These are phyloP conservation scores for Allantophomopsis lycopodina DNA, from an alignment of 2,329 filamentous ascomycete species.

Conservation along the genomic window DNA sequence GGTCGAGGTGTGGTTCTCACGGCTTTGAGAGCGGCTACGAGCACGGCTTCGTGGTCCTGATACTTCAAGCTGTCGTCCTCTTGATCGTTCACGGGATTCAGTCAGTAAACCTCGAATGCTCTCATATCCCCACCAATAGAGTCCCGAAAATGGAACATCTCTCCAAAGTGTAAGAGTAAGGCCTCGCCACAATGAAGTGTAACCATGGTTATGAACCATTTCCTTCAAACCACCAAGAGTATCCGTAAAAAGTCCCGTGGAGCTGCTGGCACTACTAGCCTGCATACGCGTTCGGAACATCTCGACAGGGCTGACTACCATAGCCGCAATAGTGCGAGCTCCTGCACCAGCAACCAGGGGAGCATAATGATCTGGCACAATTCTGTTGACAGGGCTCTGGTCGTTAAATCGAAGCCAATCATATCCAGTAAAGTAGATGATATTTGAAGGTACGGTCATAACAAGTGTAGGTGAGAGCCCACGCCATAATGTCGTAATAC, in stretches of 20 bases:
- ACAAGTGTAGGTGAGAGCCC: slow-evolving; percentile 86
- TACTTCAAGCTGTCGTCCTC: slow-evolving; percentile 25
- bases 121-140: slow-evolving; percentile 99
- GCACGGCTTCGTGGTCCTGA: slow-evolving; percentile 25
- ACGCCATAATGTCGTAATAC: slow-evolving; percentile 74
- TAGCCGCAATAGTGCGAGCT: slow-evolving; percentile 68
- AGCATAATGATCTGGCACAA: slow-evolving; percentile 55
- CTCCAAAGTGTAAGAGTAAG: slow-evolving; percentile 87
- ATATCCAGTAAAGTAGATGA: slow-evolving; percentile 98
- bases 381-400: slow-evolving; percentile 54
- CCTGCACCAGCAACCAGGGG: slow-evolving; percentile 69
- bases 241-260: slow-evolving; percentile 60
- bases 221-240: slow-evolving; percentile 64
- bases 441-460: slow-evolving; percentile 91
- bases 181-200: slow-evolving; percentile 78
- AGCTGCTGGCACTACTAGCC: slow-evolving; percentile 44
- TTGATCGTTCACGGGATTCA: slow-evolving; percentile 45
- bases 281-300: slow-evolving; percentile 90
- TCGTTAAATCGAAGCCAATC: slow-evolving; percentile 76
- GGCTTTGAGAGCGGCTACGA: slow-evolving; percentile 42
- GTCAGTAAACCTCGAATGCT: slow-evolving; percentile 59
- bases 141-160: slow-evolving; percentile 89
- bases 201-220: slow-evolving; percentile 69
- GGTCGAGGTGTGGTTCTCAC: slow-evolving; percentile 60
- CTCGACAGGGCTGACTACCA: slow-evolving; percentile 79